A percentile compares a stretch with the other conserved stretches of the same genome.
Conservation (phyloP, 148 eudicot genomes). For the Heliosperma pusillum region DNA sequence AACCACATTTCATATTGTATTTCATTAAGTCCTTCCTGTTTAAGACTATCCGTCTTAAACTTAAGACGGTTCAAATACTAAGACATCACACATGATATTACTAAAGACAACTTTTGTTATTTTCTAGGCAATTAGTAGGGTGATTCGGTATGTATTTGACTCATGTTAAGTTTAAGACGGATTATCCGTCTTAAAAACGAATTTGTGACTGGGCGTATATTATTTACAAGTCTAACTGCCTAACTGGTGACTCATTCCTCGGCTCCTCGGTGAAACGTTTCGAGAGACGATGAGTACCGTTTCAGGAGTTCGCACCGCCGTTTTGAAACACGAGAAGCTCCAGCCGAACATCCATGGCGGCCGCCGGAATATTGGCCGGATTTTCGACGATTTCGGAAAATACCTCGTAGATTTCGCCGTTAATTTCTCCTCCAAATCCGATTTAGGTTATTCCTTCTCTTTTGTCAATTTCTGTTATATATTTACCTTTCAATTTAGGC, state of each 20-base stretch:
- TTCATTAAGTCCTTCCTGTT: too few species aligned
- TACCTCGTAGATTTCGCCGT: slow-evolving; percentile 17
- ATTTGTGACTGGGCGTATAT: too few species aligned
- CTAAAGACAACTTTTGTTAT: too few species aligned
- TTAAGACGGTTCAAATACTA: too few species aligned
- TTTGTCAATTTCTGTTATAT: neutral
- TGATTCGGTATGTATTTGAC: too few species aligned
- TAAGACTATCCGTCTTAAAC: too few species aligned
- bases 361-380: neutral
- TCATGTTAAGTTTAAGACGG: too few species aligned
- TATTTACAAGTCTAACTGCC: neutral
- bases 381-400: slow-evolving; percentile 16
- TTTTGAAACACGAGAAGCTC: neutral
- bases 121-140: too few species aligned
- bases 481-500: neutral
- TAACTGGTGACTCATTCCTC: neutral
- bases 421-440: slow-evolving; percentile 11
- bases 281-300: neutral
- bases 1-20: too few species aligned
- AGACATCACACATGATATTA: too few species aligned
- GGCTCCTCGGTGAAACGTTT: neutral
- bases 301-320: neutral
- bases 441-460: slow-evolving; percentile 3
- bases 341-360: neutral
- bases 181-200: too few species aligned